A percentile compares a stretch with the other conserved stretches of the same genome.
These are phyloP conservation scores for Miscanthus sacchariflorus DNA, from an alignment of 202 grass and related monocot genomes.

Conservation along the genomic window DNA sequence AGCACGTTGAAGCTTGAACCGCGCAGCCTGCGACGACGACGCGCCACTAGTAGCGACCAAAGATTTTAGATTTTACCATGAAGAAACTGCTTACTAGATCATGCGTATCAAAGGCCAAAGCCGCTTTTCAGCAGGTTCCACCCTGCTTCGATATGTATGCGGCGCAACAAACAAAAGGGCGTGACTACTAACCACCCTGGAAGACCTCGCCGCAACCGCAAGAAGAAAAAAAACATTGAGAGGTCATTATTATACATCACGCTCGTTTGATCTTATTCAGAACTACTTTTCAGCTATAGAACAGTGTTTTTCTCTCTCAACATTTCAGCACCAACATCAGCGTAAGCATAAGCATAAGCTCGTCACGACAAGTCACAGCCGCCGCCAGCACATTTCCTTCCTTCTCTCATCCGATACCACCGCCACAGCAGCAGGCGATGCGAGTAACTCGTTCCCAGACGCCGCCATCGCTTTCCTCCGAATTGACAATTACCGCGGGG, in stretches of 20 bases:
- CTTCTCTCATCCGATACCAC: background rate
- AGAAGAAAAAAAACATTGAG: background rate
- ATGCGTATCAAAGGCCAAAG: background rate
- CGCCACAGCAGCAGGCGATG: background rate
- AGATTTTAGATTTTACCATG: too few relatives aligned
- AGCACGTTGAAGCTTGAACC: background rate
- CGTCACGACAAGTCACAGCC: background rate
- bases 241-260: background rate
- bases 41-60: background rate
- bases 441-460: background rate
- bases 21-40: background rate
- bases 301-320: too few relatives aligned
- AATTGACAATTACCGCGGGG: constrained; percentile 12
- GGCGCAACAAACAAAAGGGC: background rate
- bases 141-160: constrained; percentile 53
- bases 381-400: background rate
- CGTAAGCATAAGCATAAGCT: too few relatives aligned
- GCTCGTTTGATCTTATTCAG: too few relatives aligned
- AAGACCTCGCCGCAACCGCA: background rate
- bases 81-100: too few relatives aligned
- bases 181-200: background rate
- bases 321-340: too few relatives aligned
- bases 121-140: constrained; percentile 30
- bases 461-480: constrained; percentile 48
- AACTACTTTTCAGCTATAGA: too few relatives aligned